Evolutionary conservation across 2,329 filamentous ascomycete species (phyloP).

Genomic region (Ophiostoma tasmaniense): DNA sequence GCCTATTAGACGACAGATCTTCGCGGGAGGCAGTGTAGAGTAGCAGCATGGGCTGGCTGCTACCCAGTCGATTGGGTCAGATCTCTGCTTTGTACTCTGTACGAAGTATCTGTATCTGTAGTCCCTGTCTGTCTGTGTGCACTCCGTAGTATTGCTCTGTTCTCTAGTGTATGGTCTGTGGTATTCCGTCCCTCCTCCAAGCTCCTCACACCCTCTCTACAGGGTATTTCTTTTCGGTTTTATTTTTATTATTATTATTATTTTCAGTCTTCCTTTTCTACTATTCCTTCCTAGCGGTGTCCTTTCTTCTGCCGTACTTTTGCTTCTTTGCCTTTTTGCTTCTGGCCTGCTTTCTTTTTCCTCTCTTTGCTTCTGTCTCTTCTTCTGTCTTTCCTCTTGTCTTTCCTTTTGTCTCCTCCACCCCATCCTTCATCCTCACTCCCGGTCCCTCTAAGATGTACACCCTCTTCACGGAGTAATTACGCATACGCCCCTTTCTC

Average conservation of each 20-base stretch:
- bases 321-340: not conserved
- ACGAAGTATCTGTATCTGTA: not conserved
- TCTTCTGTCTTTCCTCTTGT: not conserved
- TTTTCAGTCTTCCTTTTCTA: not conserved
- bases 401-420: too few relatives aligned
- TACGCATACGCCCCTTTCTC: not conserved
- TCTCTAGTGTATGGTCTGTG: not conserved
- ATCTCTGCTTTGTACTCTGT: not conserved
- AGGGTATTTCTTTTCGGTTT: not conserved
- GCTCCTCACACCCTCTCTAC: not conserved
- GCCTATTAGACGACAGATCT: slow-evolving; percentile 3
- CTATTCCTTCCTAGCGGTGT: not conserved
- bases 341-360: not conserved
- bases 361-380: not conserved
- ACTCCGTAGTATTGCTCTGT: too few relatives aligned
- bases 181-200: not conserved
- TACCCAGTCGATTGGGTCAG: slow-evolving; percentile 7
- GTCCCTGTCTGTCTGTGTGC: not conserved
- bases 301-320: not conserved
- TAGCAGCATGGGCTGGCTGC: not conserved
- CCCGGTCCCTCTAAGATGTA: not conserved
- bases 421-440: not conserved
- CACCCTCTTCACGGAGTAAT: not conserved
- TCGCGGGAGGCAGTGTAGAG: slow-evolving; percentile 3
- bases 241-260: not conserved